A percentile compares a stretch with the other conserved stretches of the same genome.
Evolutionary conservation across 1,284 basidiomycete genomes (phyloP).

Genomic region (Cutaneotrichosporon sp.): DNA sequence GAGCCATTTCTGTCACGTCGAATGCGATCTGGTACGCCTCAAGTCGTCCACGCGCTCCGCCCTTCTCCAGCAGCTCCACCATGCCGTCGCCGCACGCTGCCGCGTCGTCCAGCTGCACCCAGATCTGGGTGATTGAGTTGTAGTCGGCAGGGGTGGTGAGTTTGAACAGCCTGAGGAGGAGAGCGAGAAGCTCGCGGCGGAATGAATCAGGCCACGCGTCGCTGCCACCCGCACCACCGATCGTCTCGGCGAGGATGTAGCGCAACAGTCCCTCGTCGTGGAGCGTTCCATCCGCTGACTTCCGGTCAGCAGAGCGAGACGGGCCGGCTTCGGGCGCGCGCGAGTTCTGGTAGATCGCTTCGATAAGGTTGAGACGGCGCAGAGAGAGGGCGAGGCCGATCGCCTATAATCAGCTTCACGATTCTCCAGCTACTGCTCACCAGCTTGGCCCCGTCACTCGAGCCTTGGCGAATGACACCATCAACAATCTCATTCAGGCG

Average conservation of each 20-base stretch:
- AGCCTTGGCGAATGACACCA: constrained; percentile 74
- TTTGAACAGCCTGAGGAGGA: constrained; percentile 75
- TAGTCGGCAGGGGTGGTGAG: constrained; percentile 61
- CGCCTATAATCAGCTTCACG: constrained; percentile 54
- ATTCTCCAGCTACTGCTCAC: constrained; percentile 48
- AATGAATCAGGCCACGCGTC: constrained; percentile 42
- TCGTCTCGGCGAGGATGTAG: constrained; percentile 83
- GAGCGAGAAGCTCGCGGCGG: constrained; percentile 52
- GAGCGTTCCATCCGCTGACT: constrained; percentile 36
- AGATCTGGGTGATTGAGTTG: constrained; percentile 75
- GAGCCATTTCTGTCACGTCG: constrained; percentile 85
- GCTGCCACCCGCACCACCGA: constrained; percentile 55
- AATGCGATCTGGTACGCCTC: constrained; percentile 91
- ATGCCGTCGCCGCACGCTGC: constrained; percentile 52
- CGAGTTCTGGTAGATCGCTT: constrained; percentile 58
- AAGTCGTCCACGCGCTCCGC: constrained; percentile 52
- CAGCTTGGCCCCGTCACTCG: constrained; percentile 78
- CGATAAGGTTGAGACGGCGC: constrained; percentile 75
- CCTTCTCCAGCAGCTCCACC: constrained; percentile 42
- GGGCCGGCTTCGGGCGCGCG: constrained; percentile 25
- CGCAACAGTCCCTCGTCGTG: constrained; percentile 71
- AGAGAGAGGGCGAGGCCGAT: constrained; percentile 91
- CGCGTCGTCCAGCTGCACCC: constrained; percentile 77
- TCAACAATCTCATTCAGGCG: constrained; percentile 78
- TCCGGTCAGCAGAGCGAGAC: constrained; percentile 19